phyloP scores from a whole-genome alignment of 1,284 basidiomycete species.

The Ceratobasidium sp. region DNA sequence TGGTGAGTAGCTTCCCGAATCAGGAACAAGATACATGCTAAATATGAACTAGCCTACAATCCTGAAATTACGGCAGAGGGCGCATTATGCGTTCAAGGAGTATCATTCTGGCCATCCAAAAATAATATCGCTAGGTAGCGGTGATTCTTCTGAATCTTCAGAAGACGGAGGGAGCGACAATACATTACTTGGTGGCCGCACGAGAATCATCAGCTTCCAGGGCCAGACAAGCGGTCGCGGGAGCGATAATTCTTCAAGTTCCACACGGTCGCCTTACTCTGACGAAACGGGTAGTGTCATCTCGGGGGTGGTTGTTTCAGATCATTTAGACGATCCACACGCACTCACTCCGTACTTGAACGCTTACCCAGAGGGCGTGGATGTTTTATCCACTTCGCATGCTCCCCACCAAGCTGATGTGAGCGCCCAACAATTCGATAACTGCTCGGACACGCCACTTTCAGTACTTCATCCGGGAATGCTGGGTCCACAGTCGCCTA shows the following conservation, averaged over 20 bases:
- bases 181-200: conserved; percentile 33
- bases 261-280: conserved; percentile 25
- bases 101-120: conserved; percentile 42
- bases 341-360: conserved; percentile 17
- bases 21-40: not conserved
- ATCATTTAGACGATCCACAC: conserved; percentile 15
- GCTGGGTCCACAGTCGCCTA: conserved; percentile 36
- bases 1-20: conserved; percentile 62
- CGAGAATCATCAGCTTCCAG: conserved; percentile 31
- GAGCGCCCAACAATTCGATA: conserved; percentile 8
- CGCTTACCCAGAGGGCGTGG: conserved; percentile 10
- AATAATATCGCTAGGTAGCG: conserved; percentile 21
- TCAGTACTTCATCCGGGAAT: conserved; percentile 35
- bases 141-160: conserved; percentile 15
- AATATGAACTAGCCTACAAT: conserved; percentile 46
- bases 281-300: conserved; percentile 15
- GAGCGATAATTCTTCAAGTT: conserved; percentile 24
- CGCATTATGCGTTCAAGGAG: conserved; percentile 43
- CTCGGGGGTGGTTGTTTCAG: conserved; percentile 18
- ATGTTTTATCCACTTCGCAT: conserved; percentile 5
- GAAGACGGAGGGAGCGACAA: conserved; percentile 31
- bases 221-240: conserved; percentile 13
- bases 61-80: conserved; percentile 47
- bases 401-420: conserved; percentile 15
- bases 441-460: conserved; percentile 18